These are phyloP conservation scores for Physaria fendleri DNA, from an alignment of 345 rosid species.

Conservation along the genomic window DNA sequence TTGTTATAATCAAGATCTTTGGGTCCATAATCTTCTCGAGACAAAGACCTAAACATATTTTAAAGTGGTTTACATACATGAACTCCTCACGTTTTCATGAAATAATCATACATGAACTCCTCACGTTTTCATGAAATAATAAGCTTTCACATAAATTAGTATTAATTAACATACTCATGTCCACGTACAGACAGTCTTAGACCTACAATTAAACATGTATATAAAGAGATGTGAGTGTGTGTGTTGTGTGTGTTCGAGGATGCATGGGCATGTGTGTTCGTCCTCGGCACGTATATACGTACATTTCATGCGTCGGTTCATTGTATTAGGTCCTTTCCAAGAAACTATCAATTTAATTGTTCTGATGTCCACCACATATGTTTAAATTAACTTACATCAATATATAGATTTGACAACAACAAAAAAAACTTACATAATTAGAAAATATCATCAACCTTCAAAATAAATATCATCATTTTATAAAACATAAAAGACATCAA, in stretches of 20 bases:
- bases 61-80: neutral
- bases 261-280: slow-evolving; percentile 20
- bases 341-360: neutral
- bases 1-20: neutral
- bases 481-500: neutral
- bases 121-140: neutral
- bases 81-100: neutral
- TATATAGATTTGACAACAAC: no score
- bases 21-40: neutral
- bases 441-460: no score
- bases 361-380: neutral
- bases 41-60: neutral
- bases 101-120: neutral
- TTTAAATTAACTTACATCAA: neutral
- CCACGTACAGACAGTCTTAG: neutral
- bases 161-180: neutral
- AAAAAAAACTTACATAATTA: no score
- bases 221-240: neutral
- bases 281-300: slow-evolving; percentile 4
- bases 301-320: slow-evolving; percentile 13
- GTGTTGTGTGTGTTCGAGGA: neutral
- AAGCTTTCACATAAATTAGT: neutral
- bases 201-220: neutral
- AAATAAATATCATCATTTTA: no score
- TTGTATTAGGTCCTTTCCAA: slow-evolving; percentile 2